Evolutionary conservation across 495 filamentous ascomycete genomes (phyloP).

Genomic region (Daldinia loculata): DNA sequence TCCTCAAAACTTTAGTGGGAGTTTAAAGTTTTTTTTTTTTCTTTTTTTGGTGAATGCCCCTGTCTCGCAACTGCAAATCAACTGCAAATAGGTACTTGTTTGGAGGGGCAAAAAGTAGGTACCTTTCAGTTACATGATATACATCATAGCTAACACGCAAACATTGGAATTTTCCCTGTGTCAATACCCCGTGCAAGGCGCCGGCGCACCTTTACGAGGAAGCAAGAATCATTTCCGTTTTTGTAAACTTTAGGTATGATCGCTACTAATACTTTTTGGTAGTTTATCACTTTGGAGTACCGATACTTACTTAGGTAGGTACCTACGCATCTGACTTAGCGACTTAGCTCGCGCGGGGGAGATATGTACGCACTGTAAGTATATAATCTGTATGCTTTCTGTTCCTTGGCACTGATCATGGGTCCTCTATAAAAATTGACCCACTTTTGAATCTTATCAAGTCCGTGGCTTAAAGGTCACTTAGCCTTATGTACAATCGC

Average conservation of each 20-base stretch:
- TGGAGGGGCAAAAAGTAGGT: background rate
- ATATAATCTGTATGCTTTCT: background rate
- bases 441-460: slow-evolving; percentile 23
- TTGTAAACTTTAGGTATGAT: too few relatives aligned
- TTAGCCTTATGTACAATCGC: background rate
- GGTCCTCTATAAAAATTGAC: slow-evolving; percentile 1
- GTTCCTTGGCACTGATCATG: background rate
- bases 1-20: slow-evolving; percentile 11
- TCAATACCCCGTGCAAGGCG: background rate
- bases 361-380: background rate
- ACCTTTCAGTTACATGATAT: background rate
- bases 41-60: background rate
- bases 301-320: background rate
- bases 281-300: background rate
- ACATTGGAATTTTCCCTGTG: background rate
- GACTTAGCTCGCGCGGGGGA: background rate
- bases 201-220: background rate
- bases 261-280: background rate
- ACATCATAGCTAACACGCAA: background rate
- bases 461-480: background rate
- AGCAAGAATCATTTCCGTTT: background rate
- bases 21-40: slow-evolving; percentile 20
- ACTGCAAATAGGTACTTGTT: background rate
- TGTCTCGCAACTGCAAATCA: background rate
- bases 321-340: background rate